Evolutionary conservation across 352 stramenopile genomes (phyloP).

Genomic region (Phytophthora hibernalis): DNA sequence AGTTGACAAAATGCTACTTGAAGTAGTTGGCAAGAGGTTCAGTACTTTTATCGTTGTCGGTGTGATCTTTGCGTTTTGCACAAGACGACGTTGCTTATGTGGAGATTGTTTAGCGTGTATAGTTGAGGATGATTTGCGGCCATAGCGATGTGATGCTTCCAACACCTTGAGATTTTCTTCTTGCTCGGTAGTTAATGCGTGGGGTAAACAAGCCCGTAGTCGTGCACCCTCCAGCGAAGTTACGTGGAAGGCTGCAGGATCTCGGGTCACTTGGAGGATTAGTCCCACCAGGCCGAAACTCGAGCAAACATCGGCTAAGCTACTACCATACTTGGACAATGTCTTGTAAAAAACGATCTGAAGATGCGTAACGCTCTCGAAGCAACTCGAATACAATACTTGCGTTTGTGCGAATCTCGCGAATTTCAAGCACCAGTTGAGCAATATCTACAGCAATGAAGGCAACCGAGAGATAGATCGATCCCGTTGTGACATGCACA

Average conservation of each 20-base stretch:
- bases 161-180: background rate
- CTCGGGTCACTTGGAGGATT: conserved; percentile 6
- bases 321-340: background rate
- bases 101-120: background rate
- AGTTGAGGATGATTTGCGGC: background rate
- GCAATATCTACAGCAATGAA: conserved; percentile 9
- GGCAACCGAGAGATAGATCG: background rate
- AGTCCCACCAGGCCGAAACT: background rate
- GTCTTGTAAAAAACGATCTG: background rate
- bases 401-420: conserved; percentile 12
- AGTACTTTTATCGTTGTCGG: background rate
- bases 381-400: background rate
- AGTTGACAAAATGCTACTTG: too few species aligned
- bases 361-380: background rate
- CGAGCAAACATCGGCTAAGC: background rate
- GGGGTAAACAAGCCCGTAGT: conserved; percentile 5
- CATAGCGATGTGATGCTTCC: background rate
- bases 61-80: too few species aligned
- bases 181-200: background rate
- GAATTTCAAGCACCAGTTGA: conserved; percentile 13
- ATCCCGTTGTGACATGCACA: conserved; percentile 24
- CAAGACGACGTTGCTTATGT: background rate
- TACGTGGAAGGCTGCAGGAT: conserved; percentile 9
- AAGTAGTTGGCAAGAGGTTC: background rate
- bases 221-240: background rate